phyloP scores from a whole-genome alignment of 1,284 basidiomycete genomes.

The Porogramme epimiltina region DNA sequence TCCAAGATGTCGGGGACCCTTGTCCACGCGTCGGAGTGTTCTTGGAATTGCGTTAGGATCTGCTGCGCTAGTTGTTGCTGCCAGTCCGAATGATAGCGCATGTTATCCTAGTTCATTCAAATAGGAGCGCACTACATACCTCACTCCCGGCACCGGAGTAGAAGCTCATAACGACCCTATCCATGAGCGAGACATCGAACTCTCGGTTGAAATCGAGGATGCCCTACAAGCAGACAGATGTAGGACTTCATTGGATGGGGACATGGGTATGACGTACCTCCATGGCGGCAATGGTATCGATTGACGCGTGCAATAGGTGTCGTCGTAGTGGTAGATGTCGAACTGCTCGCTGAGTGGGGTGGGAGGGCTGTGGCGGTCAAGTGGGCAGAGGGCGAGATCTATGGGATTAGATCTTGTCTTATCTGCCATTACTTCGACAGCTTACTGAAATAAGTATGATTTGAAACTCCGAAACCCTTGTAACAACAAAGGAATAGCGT shows the following conservation, averaged over 20 bases:
- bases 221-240: conserved; percentile 25
- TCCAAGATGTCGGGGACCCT: conserved; percentile 95
- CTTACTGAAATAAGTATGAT: background rate
- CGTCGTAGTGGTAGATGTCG: conserved; percentile 32
- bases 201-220: conserved; percentile 37
- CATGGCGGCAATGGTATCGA: conserved; percentile 34
- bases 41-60: conserved; percentile 94
- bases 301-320: conserved; percentile 26
- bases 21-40: conserved; percentile 98
- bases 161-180: conserved; percentile 34
- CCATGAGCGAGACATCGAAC: conserved; percentile 37
- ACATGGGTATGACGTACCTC: conserved; percentile 33
- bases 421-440: conserved; percentile 12
- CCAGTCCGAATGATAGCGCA: too few species aligned
- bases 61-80: conserved; percentile 93
- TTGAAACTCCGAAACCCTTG: conserved; percentile 16
- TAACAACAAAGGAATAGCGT: background rate
- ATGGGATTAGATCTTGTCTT: conserved; percentile 24
- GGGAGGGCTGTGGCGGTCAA: conserved; percentile 28
- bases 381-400: conserved; percentile 45
- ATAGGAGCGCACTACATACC: conserved; percentile 21
- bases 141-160: conserved; percentile 33
- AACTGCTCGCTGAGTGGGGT: conserved; percentile 27
- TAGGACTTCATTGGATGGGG: background rate
- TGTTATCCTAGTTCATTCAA: background rate